Evolutionary conservation across 495 filamentous ascomycete genomes (phyloP), one percentile per base, ranked within the genome.

Genomic region (Hyaloscypha hepaticicola): DNA sequence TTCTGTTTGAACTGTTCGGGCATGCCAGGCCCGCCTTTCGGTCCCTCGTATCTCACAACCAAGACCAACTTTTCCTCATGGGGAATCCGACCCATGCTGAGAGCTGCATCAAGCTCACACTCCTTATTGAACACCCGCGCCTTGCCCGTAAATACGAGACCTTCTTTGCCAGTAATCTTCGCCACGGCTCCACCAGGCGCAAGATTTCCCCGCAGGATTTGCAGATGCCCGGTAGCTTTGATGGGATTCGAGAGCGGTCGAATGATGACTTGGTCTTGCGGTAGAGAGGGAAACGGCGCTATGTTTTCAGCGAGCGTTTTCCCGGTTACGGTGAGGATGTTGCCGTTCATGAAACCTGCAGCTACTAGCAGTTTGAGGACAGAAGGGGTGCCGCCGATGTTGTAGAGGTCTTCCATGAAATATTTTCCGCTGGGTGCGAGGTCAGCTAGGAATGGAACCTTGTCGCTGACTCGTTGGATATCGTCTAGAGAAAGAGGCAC

Each of bases 131-230:
- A 99, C n/a, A 96, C 91, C 22, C 85, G 81, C 19, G 91, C 95
- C 61, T 86, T 86, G 55, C 95, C 95, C 0, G 83, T 88, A 76
- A 99, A 99, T 7, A 75, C 75, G 16, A 88, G 79, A 5, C 95
- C 95, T 76, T 99, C 95, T 74, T 97, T 97, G 22, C 95, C 95
- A 0, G 95, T 99, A 74, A 99, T 99, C 79, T 99, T 99, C 65
- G 95, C 94, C 3, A 99, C 95, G 9, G 95, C 89, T 34, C 95
- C 95, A 34, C 89, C 90, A 0, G 95, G 95, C 2, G 94, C 90
- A 41, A 99, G 85, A 76, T 97, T 97, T 41, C 95, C 95, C 55
- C 83, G 83, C 11, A 99, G 83, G 55, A 99, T 90, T 72, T 95
- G 92, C 55, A 99, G 79, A 74, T 99, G 95, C 48, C 95, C 95